These are phyloP conservation scores for Mycosphaerella sp. DNA, from an alignment of 2,329 filamentous ascomycete species.

Conservation along the genomic window DNA sequence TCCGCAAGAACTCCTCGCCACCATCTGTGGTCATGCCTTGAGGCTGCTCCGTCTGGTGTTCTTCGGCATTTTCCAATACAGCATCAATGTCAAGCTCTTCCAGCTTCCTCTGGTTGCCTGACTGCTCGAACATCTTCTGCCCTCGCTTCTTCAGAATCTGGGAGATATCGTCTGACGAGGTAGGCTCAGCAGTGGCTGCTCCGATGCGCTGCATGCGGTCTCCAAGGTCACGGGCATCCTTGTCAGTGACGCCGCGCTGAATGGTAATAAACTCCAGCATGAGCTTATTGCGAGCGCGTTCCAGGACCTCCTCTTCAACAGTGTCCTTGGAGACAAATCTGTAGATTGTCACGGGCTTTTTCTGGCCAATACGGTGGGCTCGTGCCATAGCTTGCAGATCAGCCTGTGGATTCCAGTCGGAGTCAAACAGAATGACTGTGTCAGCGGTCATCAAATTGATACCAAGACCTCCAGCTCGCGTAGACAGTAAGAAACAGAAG, in stretches of 20 bases:
- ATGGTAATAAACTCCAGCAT: constrained; percentile 97
- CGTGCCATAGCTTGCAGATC: constrained; percentile 98
- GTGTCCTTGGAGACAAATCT: constrained; percentile 96
- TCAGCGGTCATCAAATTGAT: constrained; percentile 99
- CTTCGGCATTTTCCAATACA: constrained; percentile 91
- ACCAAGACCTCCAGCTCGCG: constrained; percentile 90
- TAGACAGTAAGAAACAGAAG: constrained; percentile 93
- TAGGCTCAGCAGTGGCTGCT: constrained; percentile 62
- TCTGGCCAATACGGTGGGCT: constrained; percentile 95
- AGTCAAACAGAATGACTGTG: constrained; percentile 96
- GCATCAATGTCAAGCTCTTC: constrained; percentile 98
- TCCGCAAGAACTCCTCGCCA: constrained; percentile 89
- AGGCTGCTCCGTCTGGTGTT: constrained; percentile 92
- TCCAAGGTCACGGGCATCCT: constrained; percentile 76
- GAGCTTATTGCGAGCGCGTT: constrained; percentile 93
- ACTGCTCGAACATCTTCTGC: constrained; percentile 99
- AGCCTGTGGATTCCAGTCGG: constrained; percentile 97
- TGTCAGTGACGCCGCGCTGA: constrained; percentile 92
- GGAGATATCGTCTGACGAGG: constrained; percentile 89
- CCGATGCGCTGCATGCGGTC: constrained; percentile 66
- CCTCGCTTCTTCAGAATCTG: constrained; percentile 94
- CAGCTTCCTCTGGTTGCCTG: constrained; percentile 89
- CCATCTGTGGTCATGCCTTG: constrained; percentile 93
- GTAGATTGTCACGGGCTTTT: constrained; percentile 92
- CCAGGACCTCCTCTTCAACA: constrained; percentile 94